phyloP scores from a whole-genome alignment of 164 flowering plant species.

The Cinnamomum chago region DNA sequence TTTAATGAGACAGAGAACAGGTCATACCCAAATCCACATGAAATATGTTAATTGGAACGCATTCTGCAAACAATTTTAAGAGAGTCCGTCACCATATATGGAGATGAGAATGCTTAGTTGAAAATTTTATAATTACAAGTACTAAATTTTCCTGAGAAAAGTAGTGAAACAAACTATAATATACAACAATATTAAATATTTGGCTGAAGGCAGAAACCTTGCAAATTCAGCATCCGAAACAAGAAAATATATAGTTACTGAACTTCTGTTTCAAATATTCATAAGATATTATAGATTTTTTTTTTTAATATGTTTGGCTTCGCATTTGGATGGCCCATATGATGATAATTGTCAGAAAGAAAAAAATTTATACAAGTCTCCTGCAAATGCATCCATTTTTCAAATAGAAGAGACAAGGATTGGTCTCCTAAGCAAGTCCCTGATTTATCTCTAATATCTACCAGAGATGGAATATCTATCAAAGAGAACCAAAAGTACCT shows the following conservation, averaged over 20 bases:
- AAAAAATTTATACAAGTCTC: not conserved
- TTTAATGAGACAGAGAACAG: not conserved
- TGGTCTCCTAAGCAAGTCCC: not conserved
- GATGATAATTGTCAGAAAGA: too few relatives aligned
- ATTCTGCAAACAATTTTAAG: slow-evolving; percentile 53
- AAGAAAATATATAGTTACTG: not conserved
- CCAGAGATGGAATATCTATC: not conserved
- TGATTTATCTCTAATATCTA: not conserved
- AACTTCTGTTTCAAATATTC: not conserved
- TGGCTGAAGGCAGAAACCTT: not conserved
- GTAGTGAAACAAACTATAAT: not conserved
- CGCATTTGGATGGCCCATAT: not conserved
- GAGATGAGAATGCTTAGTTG: not conserved
- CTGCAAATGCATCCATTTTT: not conserved
- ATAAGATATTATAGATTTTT: not conserved
- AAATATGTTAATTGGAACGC: slow-evolving; percentile 85
- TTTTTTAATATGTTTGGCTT: not conserved
- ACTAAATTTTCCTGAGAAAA: not conserved
- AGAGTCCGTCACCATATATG: not conserved
- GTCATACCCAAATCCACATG: slow-evolving; percentile 90
- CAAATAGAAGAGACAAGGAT: not conserved
- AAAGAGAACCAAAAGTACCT: slow-evolving; percentile 42
- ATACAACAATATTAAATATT: not conserved
- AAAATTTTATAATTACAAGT: not conserved
- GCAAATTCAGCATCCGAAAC: not conserved